Evolutionary conservation across 371 early-diverging fungal genomes (phyloP), one percentile per base, ranked within the genome.

Genomic region (Circinella minor): DNA sequence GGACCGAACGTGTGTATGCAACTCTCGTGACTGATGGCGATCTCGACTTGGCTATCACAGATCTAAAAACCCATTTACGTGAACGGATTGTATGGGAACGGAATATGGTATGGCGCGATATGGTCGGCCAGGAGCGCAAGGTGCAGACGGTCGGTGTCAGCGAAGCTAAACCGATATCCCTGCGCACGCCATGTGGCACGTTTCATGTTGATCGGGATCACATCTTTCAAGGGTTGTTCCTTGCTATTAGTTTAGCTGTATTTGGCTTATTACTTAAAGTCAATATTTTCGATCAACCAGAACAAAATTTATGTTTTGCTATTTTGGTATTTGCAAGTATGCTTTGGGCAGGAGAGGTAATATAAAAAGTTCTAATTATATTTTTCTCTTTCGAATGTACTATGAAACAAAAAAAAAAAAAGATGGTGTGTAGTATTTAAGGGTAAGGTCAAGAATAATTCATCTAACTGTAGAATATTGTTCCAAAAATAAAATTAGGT

Each of bases 71-170:
- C 34, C 91, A 93, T 70, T 81, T 98, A 73, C 84, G 96, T 59
- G 97, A 98, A 70, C 93, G 93, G 55, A 90, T 98, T 68, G 95
- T 95, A 4, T 97, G 94, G 93, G 97, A 97, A 76, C 91, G 98
- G 74, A 97, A 96, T 77, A 97, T 98, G 0, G 93, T 98, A 8
- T 98, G 98, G 98, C 87, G 95, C 67, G 98, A 98, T 75, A 93
- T 98, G 96, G 90, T 98, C 65, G 92, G 94, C 17, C 85, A 90
- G 73, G 98, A 98, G 76, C 88, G 98, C 63, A 90, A 89, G 80
- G 87, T 89, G 13, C 86, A 89, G 36, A 91, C 92, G 2, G 89
- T 89, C n/a, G 88, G 82, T 15, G 72, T 91, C 4, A 79, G 85
- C 38, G 79, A 76, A n/a, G 74, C 71, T 37, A 81, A 79, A 49